Evolutionary conservation across 2,329 filamentous ascomycete species (phyloP), one percentile per base, ranked within the genome.

Genomic region (Ophiocordyceps camponoti-rufipedis): DNA sequence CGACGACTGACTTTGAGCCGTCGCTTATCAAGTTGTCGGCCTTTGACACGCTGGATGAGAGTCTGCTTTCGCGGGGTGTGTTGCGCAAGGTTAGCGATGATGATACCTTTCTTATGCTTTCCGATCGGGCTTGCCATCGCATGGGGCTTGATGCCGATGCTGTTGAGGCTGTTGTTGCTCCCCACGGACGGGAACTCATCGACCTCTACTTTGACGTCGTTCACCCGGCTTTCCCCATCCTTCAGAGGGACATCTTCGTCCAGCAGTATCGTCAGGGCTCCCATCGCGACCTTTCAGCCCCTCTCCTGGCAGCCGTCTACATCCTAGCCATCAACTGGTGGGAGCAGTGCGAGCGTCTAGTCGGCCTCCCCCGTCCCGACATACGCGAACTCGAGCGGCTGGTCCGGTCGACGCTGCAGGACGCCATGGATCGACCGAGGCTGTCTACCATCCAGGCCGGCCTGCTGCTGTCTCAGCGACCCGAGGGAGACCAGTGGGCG

Each of bases 321-420:
- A 77, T 94, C 23, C 67, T 94, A 23, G 85, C 87, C 9, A 74
- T 93, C 55, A 87, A 89, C 59, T 94, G 87, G 80, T 91, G 87
- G 79, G 78, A 85, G 44, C 72, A 84, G 49, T 81, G 79, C 50
- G 73, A 78, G 16, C 74, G 78, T 19, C 70, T 89, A 23, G 73
- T 77, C 38, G 66, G 68, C 18, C 66, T 75, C 23, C 74, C 75
- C 19, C 76, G 75, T 48, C 86, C 86, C 1, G 78, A 94, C 60
- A 71, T 84, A n/a, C 67, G 69, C 38, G 75, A 79, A 47, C 66
- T 93, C 19, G 86, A 93, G 61, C 71, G 75, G 48, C 71, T 91
- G 41, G 80, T 87, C 41, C 75, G 80, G 54, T 75, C 75, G 47
- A 79, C 83, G 14, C 68, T 94, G 45, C 75, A 78, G 9, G 77